phyloP scores from a whole-genome alignment of 2,329 filamentous ascomycete species.

The Alternaria panax region DNA sequence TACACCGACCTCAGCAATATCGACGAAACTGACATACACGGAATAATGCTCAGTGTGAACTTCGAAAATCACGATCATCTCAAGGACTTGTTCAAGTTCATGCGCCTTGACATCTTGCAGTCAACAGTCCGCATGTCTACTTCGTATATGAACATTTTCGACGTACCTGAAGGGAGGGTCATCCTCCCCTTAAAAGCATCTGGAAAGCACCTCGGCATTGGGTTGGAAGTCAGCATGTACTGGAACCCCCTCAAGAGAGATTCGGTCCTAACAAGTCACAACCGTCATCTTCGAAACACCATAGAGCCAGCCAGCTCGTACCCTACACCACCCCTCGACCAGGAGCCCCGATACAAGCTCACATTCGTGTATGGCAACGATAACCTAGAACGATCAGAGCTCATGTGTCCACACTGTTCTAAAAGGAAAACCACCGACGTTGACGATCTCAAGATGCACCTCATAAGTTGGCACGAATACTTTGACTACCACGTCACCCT shows the following conservation, averaged over 20 bases:
- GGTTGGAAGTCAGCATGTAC: conserved; percentile 31
- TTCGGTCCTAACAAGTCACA: conserved; percentile 34
- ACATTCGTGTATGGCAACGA: conserved; percentile 24
- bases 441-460: conserved; percentile 46
- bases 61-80: conserved; percentile 28
- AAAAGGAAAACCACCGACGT: conserved; percentile 14
- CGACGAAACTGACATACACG: conserved; percentile 5
- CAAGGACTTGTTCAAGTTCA: conserved; percentile 31
- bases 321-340: conserved; percentile 15
- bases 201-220: conserved; percentile 25
- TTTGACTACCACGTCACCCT: conserved; percentile 35
- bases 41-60: conserved; percentile 30
- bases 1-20: not conserved
- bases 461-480: conserved; percentile 45
- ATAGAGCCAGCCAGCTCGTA: conserved; percentile 6
- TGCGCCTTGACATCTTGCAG: conserved; percentile 20
- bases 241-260: conserved; percentile 22
- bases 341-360: conserved; percentile 23
- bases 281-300: conserved; percentile 22
- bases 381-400: conserved; percentile 10
- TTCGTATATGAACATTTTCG: conserved; percentile 41
- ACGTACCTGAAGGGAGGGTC: conserved; percentile 20
- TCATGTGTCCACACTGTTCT: conserved; percentile 31
- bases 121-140: conserved; percentile 27
- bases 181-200: conserved; percentile 19